Evolutionary conservation across 805 yeast species (phyloP), one percentile per base, ranked within the genome.

Genomic region (Candida glaebosa): DNA sequence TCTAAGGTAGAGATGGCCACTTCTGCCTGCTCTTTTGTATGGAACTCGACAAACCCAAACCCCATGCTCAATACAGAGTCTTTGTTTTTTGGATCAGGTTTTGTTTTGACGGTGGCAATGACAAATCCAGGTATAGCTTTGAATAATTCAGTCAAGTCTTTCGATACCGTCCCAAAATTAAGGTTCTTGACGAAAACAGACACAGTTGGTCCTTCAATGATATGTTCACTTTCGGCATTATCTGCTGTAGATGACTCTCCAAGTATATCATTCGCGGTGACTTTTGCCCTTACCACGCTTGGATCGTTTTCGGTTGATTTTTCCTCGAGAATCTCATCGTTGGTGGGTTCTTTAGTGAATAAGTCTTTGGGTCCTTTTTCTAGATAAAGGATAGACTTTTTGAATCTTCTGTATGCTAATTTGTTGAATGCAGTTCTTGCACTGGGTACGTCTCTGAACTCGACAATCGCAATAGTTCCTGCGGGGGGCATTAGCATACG

Each of bases 381-480:
- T 46, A 93, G 69, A 58, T 93, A 93, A 33, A 93, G 58, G 43
- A 93, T 86, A 35, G 93, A 81, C 56, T 86, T 88, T 47, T 90
- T 90, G 56, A 91, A 80, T 55, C 97, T 75, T 58, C 91, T 81
- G 61, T 83, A 93, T 15, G 97, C 85, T 34, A 93, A 70, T 55
- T 87, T 88, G 20, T 86, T 73, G 60, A 93, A 93, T 1, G 98
- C 98, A 3, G 87, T 73, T 63, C 97, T 81, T 2, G 95, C 98
- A 34, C 84, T 71, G 10, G 95, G 84, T 2, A 81, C 66, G 59
- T 86, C 91, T 53, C 89, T 73, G 63, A 82, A 90, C 63, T 91
- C 96, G 7, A 93, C 82, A 56, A 93, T 85, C 9, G 98, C 97
- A 53, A 93, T 88, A 0, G 96, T 89, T 7, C 97, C 98, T 4